Percentiles rank a stretch among this genome's conserved stretches.
phyloP scores from a whole-genome alignment of 2,329 filamentous ascomycete genomes.

The Thelonectria olida region DNA sequence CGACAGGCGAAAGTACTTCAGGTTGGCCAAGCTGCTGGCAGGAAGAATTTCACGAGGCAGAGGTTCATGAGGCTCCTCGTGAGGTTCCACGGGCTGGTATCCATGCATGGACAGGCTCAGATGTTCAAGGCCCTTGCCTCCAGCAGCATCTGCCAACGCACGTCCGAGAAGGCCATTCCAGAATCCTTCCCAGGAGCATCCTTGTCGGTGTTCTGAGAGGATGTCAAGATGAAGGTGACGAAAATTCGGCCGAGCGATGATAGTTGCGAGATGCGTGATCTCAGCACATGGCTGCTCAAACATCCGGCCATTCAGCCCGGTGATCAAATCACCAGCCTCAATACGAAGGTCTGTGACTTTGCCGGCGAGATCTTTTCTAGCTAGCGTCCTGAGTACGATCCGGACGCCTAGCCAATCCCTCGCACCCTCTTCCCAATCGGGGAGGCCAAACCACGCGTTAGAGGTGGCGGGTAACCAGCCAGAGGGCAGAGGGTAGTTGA shows the following conservation, averaged over 20 bases:
- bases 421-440: neutral
- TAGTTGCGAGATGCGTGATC: neutral
- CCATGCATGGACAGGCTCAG: neutral
- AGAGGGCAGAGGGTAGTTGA: neutral
- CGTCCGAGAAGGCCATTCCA: neutral
- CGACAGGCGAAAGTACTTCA: neutral
- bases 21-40: neutral
- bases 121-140: neutral
- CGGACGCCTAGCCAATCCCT: neutral
- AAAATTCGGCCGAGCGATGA: neutral
- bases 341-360: neutral
- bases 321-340: neutral
- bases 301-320: neutral
- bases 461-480: neutral
- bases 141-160: neutral
- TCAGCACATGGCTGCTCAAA: neutral
- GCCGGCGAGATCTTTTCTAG: neutral
- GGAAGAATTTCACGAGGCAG: neutral
- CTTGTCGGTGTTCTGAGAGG: neutral
- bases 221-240: neutral
- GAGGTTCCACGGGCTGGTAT: no score
- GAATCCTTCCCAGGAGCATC: neutral
- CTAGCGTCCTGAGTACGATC: neutral
- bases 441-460: neutral
- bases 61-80: neutral